Evolutionary conservation across 208 protist genomes (phyloP), one percentile per base, ranked within the genome.

Genomic region (Leishmania arabica): DNA sequence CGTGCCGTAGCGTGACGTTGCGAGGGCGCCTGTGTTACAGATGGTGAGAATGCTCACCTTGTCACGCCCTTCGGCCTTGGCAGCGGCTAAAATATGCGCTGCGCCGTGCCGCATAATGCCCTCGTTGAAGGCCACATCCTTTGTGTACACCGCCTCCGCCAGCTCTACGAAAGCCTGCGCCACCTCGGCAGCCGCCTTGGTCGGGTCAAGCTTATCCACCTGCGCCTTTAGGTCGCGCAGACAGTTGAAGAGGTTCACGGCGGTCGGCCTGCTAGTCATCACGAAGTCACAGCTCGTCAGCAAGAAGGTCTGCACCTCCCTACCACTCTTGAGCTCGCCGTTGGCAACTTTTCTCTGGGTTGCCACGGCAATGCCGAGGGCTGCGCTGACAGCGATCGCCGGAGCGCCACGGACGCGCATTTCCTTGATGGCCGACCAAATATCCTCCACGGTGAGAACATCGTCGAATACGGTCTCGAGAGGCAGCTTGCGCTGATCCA

Each of bases 401-500:
- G 98, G 98, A 0, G 98, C 98, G 11, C 98, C 98, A 49, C 98
- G 95, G 9, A 99, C 97, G 58, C 97, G 93, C 96, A 99, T 98
- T 78, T 98, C 93, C 75, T 91, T 91, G 78, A 99, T 98, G 62
- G 96, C 97, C 6, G 79, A 84, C 86, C 88, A 98, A 40, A 96
- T 92, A 66, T 99, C 93, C 77, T 99, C 88, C 24, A 94, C 86
- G 31, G 89, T 97, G 73, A 81, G 78, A 8, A 98, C 85, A 19
- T 95, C 90, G 75, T 97, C 94, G 78, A 91, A 98, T 37, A 92
- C 82, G 1, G 92, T 97, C 76, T 93, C 88, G 21, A 95, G 84
- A 13, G 95, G 95, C 53, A 98, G 85, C 79, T 91, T 88, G 54
- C 93, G 90, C 88, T 98, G 95, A 81, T 98, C 94, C 54, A 98